Evolutionary conservation across 192 early-diverging fungal species (phyloP).

Genomic region (Powellomyces hirtus): DNA sequence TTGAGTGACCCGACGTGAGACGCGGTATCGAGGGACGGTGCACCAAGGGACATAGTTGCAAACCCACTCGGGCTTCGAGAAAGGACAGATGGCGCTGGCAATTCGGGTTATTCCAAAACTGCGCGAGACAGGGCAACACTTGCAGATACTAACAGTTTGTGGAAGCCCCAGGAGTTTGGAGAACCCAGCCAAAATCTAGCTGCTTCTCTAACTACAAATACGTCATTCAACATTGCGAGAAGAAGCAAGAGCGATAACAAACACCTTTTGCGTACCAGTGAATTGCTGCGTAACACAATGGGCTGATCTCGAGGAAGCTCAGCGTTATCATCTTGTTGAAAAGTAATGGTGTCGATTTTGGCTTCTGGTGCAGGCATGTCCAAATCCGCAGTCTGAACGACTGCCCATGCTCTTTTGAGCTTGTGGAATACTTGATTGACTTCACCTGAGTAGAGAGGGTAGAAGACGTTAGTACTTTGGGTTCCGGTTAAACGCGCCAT

Average conservation of each 20-base stretch:
- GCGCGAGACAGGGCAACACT: background rate
- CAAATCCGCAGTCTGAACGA: conserved; percentile 11
- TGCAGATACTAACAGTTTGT: conserved; percentile 5
- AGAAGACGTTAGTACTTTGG: background rate
- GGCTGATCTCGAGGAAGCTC: conserved; percentile 7
- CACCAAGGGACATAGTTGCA: conserved; percentile 3
- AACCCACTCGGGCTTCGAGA: background rate
- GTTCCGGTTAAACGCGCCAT: background rate
- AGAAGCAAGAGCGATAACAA: too few species aligned
- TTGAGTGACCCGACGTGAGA: conserved; percentile 22
- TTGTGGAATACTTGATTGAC: conserved; percentile 29
- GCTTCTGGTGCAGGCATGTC: conserved; percentile 18
- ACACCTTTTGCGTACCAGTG: background rate
- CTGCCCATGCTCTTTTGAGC: conserved; percentile 16
- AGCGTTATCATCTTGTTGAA: conserved; percentile 2
- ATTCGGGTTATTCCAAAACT: background rate
- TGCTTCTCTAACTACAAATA: background rate
- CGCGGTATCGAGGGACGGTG: background rate
- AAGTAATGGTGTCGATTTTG: conserved; percentile 23
- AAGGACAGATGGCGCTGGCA: background rate
- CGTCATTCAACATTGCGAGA: too few species aligned
- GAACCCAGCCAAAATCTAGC: conserved; percentile 8
- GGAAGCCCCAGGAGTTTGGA: background rate
- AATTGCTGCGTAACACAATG: background rate
- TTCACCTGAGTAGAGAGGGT: conserved; percentile 18